These are phyloP conservation scores for Fusarium goolgardi DNA, from an alignment of 2,329 filamentous ascomycete genomes.

Conservation along the genomic window DNA sequence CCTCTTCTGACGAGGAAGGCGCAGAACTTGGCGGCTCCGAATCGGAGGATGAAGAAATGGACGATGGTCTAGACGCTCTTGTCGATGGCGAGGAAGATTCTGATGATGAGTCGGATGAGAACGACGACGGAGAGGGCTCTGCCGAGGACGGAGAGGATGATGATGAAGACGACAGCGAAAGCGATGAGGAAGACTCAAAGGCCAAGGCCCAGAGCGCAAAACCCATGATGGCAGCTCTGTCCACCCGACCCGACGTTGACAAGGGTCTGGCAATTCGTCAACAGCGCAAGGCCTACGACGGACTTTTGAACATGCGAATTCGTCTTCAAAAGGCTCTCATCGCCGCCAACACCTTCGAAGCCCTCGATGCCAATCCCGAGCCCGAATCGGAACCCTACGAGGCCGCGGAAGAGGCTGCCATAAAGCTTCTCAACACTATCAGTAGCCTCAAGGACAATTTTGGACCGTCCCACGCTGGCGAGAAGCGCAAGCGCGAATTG, in stretches of 20 bases:
- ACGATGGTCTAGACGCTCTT: slow-evolving; percentile 53
- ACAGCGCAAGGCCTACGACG: slow-evolving; percentile 88
- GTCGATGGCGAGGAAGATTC: slow-evolving; percentile 49
- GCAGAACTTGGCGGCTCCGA: slow-evolving; percentile 55
- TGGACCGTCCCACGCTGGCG: slow-evolving; percentile 62
- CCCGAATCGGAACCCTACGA: slow-evolving; percentile 67
- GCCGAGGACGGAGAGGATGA: slow-evolving; percentile 53
- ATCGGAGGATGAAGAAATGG: slow-evolving; percentile 54
- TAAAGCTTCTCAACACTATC: slow-evolving; percentile 86
- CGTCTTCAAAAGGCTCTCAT: slow-evolving; percentile 92
- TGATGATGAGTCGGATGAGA: slow-evolving; percentile 52
- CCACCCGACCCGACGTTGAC: slow-evolving; percentile 69
- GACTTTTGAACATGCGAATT: slow-evolving; percentile 89
- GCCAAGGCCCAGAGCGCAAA: slow-evolving; percentile 49
- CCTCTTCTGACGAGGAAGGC: slow-evolving; percentile 54
- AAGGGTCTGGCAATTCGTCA: slow-evolving; percentile 89
- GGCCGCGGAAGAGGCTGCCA: slow-evolving; percentile 85
- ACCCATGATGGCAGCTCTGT: slow-evolving; percentile 48
- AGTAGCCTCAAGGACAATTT: slow-evolving; percentile 75
- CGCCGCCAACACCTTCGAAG: slow-evolving; percentile 78
- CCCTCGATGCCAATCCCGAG: slow-evolving; percentile 55
- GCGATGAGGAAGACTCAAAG: slow-evolving; percentile 50
- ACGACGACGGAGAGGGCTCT: slow-evolving; percentile 53
- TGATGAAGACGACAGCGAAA: slow-evolving; percentile 54
- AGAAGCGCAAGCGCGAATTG: slow-evolving; percentile 70